These are phyloP conservation scores for Naganishia cerealis DNA, from an alignment of 1,284 basidiomycete genomes.

Conservation along the genomic window DNA sequence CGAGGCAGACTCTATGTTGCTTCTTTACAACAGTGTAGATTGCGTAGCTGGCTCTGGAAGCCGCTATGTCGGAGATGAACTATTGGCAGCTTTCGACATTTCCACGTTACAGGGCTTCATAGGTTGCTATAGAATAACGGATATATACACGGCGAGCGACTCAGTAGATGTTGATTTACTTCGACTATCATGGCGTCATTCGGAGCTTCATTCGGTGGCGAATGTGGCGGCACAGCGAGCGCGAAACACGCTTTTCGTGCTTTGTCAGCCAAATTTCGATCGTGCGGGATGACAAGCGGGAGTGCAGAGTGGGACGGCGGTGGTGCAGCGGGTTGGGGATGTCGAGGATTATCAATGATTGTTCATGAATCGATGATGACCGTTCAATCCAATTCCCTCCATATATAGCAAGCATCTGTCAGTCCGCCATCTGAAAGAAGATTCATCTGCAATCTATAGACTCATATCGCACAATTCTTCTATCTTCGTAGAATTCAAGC, in stretches of 20 bases:
- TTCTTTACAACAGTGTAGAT: too few relatives aligned
- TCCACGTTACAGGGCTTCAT: too few relatives aligned
- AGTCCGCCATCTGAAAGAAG: background rate
- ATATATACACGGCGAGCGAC: too few relatives aligned
- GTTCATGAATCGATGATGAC: background rate
- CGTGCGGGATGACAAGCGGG: background rate
- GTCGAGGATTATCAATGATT: constrained; percentile 20
- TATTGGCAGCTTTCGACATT: too few relatives aligned
- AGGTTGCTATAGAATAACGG: too few relatives aligned
- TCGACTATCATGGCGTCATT: too few relatives aligned
- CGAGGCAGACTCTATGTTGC: too few relatives aligned
- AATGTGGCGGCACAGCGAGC: background rate
- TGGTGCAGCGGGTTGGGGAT: background rate
- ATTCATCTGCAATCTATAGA: background rate
- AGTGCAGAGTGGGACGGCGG: background rate
- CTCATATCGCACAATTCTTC: background rate
- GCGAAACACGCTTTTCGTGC: background rate
- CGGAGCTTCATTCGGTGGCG: too few relatives aligned
- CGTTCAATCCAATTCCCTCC: background rate
- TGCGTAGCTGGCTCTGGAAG: too few relatives aligned
- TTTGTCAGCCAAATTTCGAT: constrained; percentile 30
- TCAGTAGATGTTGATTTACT: too few relatives aligned
- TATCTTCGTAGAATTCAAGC: background rate
- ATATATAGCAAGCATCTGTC: background rate
- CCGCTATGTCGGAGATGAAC: too few relatives aligned